Conservation (phyloP, 768 basidiomycete species). For the Mycena amicta region DNA sequence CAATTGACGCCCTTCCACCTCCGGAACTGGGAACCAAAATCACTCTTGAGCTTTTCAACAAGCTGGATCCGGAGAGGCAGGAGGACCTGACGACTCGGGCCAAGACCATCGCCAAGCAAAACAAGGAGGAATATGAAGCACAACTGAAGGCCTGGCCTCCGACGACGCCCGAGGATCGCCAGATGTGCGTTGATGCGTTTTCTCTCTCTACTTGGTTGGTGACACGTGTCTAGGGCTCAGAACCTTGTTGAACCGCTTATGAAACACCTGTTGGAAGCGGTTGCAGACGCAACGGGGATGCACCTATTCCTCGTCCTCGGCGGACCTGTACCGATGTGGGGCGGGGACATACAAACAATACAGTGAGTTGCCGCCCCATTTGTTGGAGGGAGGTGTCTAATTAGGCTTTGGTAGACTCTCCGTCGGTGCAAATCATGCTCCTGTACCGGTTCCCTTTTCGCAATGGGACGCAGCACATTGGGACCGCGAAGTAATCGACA, state of each 20-base stretch:
- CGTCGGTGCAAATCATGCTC: neutral
- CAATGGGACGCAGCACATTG: neutral
- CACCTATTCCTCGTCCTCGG: neutral
- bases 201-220: neutral
- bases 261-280: neutral
- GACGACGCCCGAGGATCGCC: neutral
- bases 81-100: neutral
- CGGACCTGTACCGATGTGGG: constrained; percentile 6
- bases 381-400: neutral
- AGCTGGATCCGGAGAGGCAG: neutral
- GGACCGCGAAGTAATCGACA: neutral
- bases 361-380: neutral
- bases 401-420: neutral
- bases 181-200: neutral
- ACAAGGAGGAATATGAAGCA: neutral
- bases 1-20: neutral
- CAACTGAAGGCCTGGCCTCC: neutral
- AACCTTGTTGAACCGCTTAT: neutral
- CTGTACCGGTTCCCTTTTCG: neutral
- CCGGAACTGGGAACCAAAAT: neutral
- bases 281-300: neutral
- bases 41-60: neutral
- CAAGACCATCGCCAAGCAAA: neutral
- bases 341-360: neutral
- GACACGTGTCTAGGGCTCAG: constrained; percentile 1